A percentile compares a stretch with the other conserved stretches of the same genome.
Conservation (phyloP, 208 protist species). For the Wallacemonas sp. region DNA sequence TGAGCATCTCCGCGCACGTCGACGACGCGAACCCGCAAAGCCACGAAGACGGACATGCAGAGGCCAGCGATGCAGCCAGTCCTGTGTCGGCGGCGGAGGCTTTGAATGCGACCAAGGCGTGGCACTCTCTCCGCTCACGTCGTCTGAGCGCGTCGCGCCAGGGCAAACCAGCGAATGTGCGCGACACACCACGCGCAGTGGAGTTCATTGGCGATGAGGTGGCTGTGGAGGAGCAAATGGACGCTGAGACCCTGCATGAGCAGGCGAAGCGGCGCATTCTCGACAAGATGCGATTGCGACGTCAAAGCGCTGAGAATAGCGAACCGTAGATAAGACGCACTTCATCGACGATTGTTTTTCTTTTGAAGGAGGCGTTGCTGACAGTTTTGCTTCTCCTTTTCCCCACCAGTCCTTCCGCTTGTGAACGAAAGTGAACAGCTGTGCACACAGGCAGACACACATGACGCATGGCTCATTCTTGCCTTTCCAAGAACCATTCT, state of each 20-base stretch:
- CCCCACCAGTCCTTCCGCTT: no score
- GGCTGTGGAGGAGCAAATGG: neutral
- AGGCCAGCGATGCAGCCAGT: neutral
- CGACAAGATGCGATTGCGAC: neutral
- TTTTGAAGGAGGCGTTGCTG: no score
- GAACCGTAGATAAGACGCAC: no score
- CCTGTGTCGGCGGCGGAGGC: neutral
- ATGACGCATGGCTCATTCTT: no score
- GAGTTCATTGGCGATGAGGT: conserved; percentile 2
- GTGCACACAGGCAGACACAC: no score
- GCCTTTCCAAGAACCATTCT: no score
- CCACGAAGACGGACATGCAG: neutral
- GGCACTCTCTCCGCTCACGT: neutral
- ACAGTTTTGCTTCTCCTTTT: no score
- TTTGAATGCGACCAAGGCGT: neutral
- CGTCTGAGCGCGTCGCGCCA: neutral
- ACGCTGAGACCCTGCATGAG: neutral
- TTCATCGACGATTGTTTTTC: no score
- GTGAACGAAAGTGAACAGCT: no score
- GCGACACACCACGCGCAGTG: neutral
- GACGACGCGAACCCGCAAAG: neutral
- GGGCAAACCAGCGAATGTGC: neutral
- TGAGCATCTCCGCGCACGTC: neutral
- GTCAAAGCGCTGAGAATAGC: neutral
- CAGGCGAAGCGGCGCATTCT: neutral